Conservation (phyloP, 129 eudicot species). For the Centrapalus pauciflorus region DNA sequence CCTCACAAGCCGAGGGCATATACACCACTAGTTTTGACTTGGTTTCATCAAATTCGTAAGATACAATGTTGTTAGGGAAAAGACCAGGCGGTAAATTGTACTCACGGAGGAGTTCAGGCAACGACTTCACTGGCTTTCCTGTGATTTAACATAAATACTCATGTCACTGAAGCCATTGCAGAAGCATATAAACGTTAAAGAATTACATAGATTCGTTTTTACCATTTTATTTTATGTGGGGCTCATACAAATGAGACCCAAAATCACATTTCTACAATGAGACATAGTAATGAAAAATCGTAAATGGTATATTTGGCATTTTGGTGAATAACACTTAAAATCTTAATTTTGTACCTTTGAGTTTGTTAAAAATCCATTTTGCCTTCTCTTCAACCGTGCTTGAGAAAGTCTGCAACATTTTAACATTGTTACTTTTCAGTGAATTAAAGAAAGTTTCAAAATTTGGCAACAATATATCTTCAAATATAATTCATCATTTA, state of each 20-base stretch:
- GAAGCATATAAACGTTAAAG: background rate
- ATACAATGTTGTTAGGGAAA: conserved; percentile 51
- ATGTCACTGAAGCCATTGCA: background rate
- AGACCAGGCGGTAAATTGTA: conserved; percentile 53
- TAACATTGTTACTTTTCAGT: background rate
- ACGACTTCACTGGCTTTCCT: conserved; percentile 47
- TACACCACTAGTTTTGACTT: conserved; percentile 46
- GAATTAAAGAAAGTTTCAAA: background rate
- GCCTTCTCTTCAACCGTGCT: conserved; percentile 53
- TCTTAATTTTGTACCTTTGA: conserved; percentile 36
- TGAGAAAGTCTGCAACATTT: conserved; percentile 33
- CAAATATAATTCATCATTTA: background rate
- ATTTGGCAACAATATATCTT: background rate
- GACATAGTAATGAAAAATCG: background rate
- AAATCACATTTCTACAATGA: background rate
- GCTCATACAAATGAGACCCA: background rate
- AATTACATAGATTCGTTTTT: background rate
- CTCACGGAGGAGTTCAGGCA: conserved; percentile 53
- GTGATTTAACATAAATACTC: background rate
- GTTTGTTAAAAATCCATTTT: conserved; percentile 57
- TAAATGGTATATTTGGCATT: too few species aligned
- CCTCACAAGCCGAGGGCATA: conserved; percentile 52
- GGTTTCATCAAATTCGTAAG: conserved; percentile 53
- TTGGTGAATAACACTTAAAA: background rate
- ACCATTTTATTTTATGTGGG: background rate